Conservation (phyloP, 306 rosid species). For the Begonia peltatifolia region DNA sequence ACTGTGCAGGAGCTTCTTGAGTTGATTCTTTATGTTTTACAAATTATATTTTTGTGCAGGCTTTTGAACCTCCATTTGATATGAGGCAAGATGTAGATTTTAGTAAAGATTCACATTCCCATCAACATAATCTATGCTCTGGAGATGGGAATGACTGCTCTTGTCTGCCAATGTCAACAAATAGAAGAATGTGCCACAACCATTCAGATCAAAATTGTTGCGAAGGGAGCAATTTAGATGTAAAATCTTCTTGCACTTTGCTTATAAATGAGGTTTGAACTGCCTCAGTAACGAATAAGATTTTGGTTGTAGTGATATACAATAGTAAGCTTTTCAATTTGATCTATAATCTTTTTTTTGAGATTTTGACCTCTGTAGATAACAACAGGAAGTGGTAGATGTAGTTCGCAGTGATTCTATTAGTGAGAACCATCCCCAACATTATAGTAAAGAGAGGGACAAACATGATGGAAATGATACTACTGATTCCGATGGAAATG, state of each 20-base stretch:
- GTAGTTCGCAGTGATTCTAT: constrained; percentile 26
- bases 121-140: constrained; percentile 18
- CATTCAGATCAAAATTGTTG: constrained; percentile 28
- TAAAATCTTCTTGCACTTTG: constrained; percentile 17
- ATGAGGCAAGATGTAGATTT: constrained; percentile 53
- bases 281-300: constrained; percentile 6
- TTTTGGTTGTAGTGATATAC: background rate
- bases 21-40: too few species aligned
- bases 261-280: constrained; percentile 37
- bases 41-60: constrained; percentile 20
- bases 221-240: constrained; percentile 26
- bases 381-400: constrained; percentile 56
- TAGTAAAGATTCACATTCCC: constrained; percentile 26
- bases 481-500: constrained; percentile 55
- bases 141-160: constrained; percentile 27
- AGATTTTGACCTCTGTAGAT: constrained; percentile 55
- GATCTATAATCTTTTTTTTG: constrained; percentile 29
- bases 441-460: constrained; percentile 24
- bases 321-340: constrained; percentile 14
- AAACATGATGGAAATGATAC: constrained; percentile 25
- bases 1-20: too few species aligned
- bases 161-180: constrained; percentile 30
- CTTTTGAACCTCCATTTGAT: constrained; percentile 93
- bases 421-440: constrained; percentile 22
- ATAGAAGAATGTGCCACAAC: constrained; percentile 25